Evolutionary conservation across 768 basidiomycete genomes (phyloP).

Genomic region (Wakefieldia striispora): DNA sequence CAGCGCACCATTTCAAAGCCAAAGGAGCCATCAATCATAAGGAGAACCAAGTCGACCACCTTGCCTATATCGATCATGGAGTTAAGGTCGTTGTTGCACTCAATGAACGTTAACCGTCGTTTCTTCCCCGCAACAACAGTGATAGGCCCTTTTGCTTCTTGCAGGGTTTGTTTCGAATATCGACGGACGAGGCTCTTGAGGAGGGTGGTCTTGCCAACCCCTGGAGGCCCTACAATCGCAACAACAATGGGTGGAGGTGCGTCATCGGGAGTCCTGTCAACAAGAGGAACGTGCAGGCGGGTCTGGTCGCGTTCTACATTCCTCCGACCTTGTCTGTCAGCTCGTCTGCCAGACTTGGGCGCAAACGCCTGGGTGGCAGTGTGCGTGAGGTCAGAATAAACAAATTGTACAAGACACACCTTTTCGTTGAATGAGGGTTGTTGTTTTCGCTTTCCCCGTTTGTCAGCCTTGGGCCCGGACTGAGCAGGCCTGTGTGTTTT

Average conservation of each 20-base stretch:
- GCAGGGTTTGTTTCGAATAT: slow-evolving; percentile 91
- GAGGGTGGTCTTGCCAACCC: slow-evolving; percentile 95
- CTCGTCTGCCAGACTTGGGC: slow-evolving; percentile 83
- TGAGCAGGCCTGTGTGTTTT: slow-evolving; percentile 79
- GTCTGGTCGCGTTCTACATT: slow-evolving; percentile 94
- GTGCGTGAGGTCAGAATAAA: background rate
- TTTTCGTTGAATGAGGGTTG: slow-evolving; percentile 88
- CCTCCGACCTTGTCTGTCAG: slow-evolving; percentile 84
- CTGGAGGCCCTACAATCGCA: slow-evolving; percentile 93
- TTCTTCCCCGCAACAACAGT: slow-evolving; percentile 95
- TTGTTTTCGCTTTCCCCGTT: slow-evolving; percentile 71
- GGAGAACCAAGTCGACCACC: slow-evolving; percentile 90
- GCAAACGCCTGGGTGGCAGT: slow-evolving; percentile 68
- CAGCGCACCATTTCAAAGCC: slow-evolving; percentile 96
- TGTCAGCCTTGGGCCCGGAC: slow-evolving; percentile 70
- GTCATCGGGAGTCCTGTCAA: slow-evolving; percentile 90
- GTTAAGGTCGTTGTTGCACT: slow-evolving; percentile 96
- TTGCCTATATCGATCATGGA: slow-evolving; percentile 99
- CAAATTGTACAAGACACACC: slow-evolving; percentile 36
- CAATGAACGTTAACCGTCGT: slow-evolving; percentile 90
- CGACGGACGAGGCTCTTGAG: slow-evolving; percentile 88
- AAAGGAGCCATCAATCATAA: slow-evolving; percentile 98
- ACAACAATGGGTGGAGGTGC: slow-evolving; percentile 92
- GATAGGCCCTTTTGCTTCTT: slow-evolving; percentile 88
- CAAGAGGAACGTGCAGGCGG: slow-evolving; percentile 91